Evolutionary conservation across 495 filamentous ascomycete genomes (phyloP).

Genomic region (Talaromyces nanjingensis): DNA sequence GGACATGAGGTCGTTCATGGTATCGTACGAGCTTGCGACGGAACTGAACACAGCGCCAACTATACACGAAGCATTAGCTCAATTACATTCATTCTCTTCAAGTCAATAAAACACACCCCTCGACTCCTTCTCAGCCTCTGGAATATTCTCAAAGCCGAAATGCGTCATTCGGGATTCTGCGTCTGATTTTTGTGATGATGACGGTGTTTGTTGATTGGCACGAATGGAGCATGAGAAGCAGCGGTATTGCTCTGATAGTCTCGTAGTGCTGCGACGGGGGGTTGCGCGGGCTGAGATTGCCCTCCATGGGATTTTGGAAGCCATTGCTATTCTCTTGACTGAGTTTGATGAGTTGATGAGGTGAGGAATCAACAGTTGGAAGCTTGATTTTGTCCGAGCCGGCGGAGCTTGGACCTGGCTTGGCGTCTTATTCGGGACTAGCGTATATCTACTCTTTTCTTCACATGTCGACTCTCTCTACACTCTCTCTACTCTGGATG

Average conservation of each 20-base stretch:
- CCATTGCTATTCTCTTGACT: not conserved
- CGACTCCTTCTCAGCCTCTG: conserved; percentile 73
- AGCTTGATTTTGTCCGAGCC: not conserved
- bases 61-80: conserved; percentile 20
- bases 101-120: conserved; percentile 42
- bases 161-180: conserved; percentile 67
- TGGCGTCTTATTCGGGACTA: not conserved
- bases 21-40: conserved; percentile 84
- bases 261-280: conserved; percentile 17
- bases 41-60: conserved; percentile 92
- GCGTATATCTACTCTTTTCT: not conserved
- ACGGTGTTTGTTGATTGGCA: conserved; percentile 19
- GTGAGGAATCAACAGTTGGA: not conserved
- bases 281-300: conserved; percentile 25
- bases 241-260: conserved; percentile 32
- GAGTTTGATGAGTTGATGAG: not conserved
- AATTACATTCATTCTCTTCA: not conserved
- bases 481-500: not conserved
- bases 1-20: conserved; percentile 99
- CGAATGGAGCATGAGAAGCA: conserved; percentile 49
- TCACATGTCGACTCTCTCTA: no score
- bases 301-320: conserved; percentile 27
- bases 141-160: conserved; percentile 87
- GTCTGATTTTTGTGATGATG: conserved; percentile 33
- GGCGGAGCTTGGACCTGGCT: conserved; percentile 3